phyloP scores from a whole-genome alignment of 2,329 filamentous ascomycete genomes.

The Cladosporium phlei region DNA sequence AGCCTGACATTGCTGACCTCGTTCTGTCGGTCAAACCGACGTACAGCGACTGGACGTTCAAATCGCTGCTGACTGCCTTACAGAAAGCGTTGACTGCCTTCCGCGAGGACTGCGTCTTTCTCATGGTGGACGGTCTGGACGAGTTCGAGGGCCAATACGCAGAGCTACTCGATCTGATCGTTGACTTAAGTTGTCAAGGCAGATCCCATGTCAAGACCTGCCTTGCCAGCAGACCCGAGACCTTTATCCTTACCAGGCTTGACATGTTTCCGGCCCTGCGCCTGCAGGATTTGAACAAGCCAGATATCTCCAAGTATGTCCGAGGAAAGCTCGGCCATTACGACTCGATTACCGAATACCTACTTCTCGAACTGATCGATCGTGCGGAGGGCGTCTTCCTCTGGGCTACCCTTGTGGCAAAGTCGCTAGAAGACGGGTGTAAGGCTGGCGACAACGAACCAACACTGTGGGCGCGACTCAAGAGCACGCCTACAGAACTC shows the following conservation, averaged over 20 bases:
- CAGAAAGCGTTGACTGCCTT: background rate
- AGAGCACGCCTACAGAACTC: background rate
- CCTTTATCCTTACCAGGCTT: background rate
- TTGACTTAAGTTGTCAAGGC: background rate
- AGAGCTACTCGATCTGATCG: background rate
- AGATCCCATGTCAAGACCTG: constrained; percentile 1
- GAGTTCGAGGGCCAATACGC: background rate
- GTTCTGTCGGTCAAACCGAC: background rate
- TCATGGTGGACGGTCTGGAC: constrained; percentile 1
- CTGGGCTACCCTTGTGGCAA: constrained; percentile 1
- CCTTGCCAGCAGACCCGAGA: constrained; percentile 4
- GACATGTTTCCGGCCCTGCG: background rate
- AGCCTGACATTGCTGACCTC: background rate
- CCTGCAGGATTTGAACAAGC: constrained; percentile 2
- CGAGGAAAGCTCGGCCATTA: background rate
- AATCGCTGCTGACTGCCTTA: background rate
- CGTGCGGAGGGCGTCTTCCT: constrained; percentile 3
- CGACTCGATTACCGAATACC: background rate
- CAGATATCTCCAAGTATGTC: background rate
- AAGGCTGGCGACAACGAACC: background rate
- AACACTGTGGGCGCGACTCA: background rate
- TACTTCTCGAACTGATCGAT: background rate
- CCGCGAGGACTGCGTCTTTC: background rate
- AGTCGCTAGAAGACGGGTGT: background rate
- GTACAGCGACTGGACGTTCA: background rate